Conservation (phyloP, 1,139 yeast species). For the Eremothecium gossypii region DNA sequence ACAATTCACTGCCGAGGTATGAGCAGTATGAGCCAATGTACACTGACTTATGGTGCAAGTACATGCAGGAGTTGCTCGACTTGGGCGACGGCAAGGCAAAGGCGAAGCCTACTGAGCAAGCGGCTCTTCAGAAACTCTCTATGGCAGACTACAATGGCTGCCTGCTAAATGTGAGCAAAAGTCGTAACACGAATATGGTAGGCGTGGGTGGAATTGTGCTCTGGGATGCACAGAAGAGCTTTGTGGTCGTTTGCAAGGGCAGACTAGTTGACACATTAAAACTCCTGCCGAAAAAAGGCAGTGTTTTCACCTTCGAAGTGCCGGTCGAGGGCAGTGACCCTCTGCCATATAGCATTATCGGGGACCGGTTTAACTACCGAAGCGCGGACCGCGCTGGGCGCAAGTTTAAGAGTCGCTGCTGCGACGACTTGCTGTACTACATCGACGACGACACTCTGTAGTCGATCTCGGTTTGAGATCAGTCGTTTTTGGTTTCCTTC, state of each 20-base stretch:
- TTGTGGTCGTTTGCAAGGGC: constrained; percentile 53
- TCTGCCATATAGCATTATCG: constrained; percentile 59
- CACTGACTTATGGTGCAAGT: constrained; percentile 26
- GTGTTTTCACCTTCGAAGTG: constrained; percentile 48
- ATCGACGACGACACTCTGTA: constrained; percentile 5
- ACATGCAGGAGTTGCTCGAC: constrained; percentile 25
- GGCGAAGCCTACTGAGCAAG: constrained; percentile 12
- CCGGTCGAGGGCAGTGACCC: constrained; percentile 31
- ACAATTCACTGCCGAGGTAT: constrained; percentile 19
- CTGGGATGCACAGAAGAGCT: constrained; percentile 77
- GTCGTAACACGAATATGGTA: constrained; percentile 48
- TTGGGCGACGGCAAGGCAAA: constrained; percentile 7
- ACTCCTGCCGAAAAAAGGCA: constrained; percentile 51
- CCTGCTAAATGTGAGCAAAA: constrained; percentile 45
- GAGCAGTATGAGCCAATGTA: constrained; percentile 22
- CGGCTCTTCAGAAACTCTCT: constrained; percentile 47
- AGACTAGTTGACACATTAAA: constrained; percentile 44
- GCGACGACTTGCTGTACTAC: constrained; percentile 44
- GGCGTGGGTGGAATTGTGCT: constrained; percentile 73
- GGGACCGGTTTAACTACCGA: constrained; percentile 69
- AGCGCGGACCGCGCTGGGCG: constrained; percentile 76
- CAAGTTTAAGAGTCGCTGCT: constrained; percentile 73
- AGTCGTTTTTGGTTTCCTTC: background rate
- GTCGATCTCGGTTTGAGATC: background rate
- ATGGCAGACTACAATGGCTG: constrained; percentile 86